A percentile compares a stretch with the other conserved stretches of the same genome.
Evolutionary conservation across 2,329 filamentous ascomycete genomes (phyloP).

Genomic region (Penicillium sp.): DNA sequence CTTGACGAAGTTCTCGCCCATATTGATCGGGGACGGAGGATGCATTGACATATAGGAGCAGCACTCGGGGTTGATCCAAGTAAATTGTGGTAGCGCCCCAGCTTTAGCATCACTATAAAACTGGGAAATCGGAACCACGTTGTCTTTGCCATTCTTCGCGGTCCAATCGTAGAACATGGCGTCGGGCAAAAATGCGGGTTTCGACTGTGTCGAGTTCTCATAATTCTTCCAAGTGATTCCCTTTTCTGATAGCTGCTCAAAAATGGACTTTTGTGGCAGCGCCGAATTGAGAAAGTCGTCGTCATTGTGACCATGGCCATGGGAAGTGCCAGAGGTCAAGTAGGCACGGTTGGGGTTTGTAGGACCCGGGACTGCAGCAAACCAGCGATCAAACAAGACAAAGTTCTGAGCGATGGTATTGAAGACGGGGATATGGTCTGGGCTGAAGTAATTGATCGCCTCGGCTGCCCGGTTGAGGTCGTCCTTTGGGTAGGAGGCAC

Average conservation of each 20-base stretch:
- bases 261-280: constrained; percentile 41
- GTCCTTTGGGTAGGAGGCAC: constrained; percentile 34
- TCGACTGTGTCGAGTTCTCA: constrained; percentile 40
- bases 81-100: constrained; percentile 46
- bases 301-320: constrained; percentile 42
- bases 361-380: constrained; percentile 41
- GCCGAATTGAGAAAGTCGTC: constrained; percentile 33
- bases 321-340: constrained; percentile 42
- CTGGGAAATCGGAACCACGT: constrained; percentile 38
- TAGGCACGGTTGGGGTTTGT: constrained; percentile 41
- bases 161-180: constrained; percentile 41
- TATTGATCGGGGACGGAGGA: constrained; percentile 45
- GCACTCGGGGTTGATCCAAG: constrained; percentile 53
- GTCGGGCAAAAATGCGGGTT: constrained; percentile 41
- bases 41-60: constrained; percentile 52
- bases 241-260: constrained; percentile 42
- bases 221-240: constrained; percentile 50
- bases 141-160: constrained; percentile 30
- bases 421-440: constrained; percentile 43
- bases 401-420: constrained; percentile 44
- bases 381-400: constrained; percentile 47
- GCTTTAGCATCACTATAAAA: constrained; percentile 48
- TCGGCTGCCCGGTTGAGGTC: constrained; percentile 42
- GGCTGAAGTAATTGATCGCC: constrained; percentile 46
- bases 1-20: constrained; percentile 48